A percentile compares a stretch with the other conserved stretches of the same genome.
These are phyloP conservation scores for Lasiodiplodia sp. DNA, from an alignment of 2,329 filamentous ascomycete species.

Conservation along the genomic window DNA sequence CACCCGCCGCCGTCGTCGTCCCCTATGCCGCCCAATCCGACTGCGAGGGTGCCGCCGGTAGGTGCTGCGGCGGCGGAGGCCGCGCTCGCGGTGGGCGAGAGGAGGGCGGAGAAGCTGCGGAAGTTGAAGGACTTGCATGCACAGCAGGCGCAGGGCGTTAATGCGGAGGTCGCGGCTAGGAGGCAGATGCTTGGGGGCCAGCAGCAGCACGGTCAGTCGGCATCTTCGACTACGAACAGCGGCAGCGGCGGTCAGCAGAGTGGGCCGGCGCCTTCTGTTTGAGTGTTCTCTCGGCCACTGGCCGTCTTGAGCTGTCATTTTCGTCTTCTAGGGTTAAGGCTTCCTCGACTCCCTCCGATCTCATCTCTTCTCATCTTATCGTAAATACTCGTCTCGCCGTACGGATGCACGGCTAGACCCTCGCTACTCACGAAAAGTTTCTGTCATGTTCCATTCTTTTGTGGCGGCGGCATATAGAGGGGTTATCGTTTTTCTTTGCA, in stretches of 20 bases:
- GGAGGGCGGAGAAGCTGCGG: conserved; percentile 22
- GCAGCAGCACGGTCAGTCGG: background rate
- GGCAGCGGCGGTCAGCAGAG: background rate
- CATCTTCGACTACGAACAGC: background rate
- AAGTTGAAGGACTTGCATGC: conserved; percentile 21
- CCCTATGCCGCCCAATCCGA: too few relatives aligned
- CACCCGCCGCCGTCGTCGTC: background rate
- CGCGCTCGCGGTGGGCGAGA: conserved; percentile 6
- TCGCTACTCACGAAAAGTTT: conserved; percentile 5
- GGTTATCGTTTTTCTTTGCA: background rate
- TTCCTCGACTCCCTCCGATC: background rate
- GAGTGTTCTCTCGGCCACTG: background rate
- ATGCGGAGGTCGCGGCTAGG: conserved; percentile 12
- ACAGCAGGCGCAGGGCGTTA: conserved; percentile 14
- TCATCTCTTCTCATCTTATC: conserved; percentile 12
- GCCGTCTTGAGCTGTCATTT: too few relatives aligned
- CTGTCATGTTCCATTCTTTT: background rate
- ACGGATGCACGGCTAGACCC: background rate
- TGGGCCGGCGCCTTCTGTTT: background rate
- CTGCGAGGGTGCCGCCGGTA: background rate
- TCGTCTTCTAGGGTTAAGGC: background rate
- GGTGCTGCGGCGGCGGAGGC: conserved; percentile 1
- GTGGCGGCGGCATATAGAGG: background rate
- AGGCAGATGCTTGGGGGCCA: background rate
- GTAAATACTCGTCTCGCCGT: background rate